Evolutionary conservation across 805 yeast species (phyloP), one percentile per base, ranked within the genome.

Genomic region (Zygosaccharomyces rouxii): DNA sequence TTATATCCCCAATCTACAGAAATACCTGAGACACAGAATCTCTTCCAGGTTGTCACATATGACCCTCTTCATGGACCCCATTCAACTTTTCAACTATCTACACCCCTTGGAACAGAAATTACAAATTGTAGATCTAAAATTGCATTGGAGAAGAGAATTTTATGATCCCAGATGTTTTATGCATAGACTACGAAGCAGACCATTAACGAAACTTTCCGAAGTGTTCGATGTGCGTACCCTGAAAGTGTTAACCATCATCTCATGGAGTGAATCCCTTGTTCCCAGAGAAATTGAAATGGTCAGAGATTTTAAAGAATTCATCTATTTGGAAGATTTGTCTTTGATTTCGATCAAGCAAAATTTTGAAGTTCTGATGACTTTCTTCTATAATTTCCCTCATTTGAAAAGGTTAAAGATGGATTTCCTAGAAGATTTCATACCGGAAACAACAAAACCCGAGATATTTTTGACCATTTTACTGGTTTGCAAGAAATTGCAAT

Each of bases 101-200:
- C 63, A 62, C 39, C 69, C 62, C 5, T 47, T 64, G 45, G 47
- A 50, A 2, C 50, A 54, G 16, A 69, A 68, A 46, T 51, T 72
- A 28, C 67, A 68, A 42, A 55, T 72, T 6, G 61, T 64, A 7
- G 69, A 67, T 39, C 53, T 72, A 31, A 72, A 72, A 50, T 49
- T 72, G 16, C 76, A 72, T 55, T 71, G 72, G 68, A 57, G 76
- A 44, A 56, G 66, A n/a, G 76, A 72, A 51, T 64, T 64, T 44
- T 72, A 65, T 50, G 67, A 68, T 14, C 50, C 55, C 1, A 46
- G 54, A 23, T 57, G 70, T 38, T 70, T 68, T 42, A 46, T 46
- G 5, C 40, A 52, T 23, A 42, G 45, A 30, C 50, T 58, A 29
- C 47, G 51, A 28, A 55, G 56, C 5, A 54, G 55, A 33, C 53